phyloP scores from a whole-genome alignment of 2,329 filamentous ascomycete genomes.

The Colletotrichum costaricense region DNA sequence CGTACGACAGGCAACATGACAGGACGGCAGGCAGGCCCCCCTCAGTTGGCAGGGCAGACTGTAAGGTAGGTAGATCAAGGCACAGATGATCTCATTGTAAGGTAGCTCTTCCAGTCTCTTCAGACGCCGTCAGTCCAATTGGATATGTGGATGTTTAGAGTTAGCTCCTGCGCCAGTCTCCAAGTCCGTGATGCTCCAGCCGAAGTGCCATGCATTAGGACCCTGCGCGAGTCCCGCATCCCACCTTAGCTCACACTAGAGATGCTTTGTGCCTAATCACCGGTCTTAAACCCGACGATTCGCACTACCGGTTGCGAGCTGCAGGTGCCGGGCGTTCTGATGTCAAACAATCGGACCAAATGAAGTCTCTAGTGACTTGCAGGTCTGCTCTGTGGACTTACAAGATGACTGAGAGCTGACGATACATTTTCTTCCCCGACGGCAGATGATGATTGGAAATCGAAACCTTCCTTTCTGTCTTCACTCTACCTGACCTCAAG shows the following conservation, averaged over 20 bases:
- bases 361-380: background rate
- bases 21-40: background rate
- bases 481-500: background rate
- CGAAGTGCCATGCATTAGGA: background rate
- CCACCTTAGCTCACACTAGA: no score
- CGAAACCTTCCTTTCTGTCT: background rate
- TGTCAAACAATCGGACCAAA: background rate
- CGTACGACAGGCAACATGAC: background rate
- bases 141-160: constrained; percentile 23
- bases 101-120: background rate
- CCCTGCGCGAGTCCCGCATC: background rate
- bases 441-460: background rate
- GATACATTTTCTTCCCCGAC: background rate
- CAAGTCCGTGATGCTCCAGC: constrained; percentile 12
- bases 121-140: background rate
- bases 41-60: background rate
- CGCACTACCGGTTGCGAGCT: background rate
- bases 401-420: background rate
- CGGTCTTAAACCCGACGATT: constrained; percentile 2
- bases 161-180: constrained; percentile 10
- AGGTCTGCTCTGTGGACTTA: background rate
- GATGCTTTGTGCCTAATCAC: background rate
- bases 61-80: background rate
- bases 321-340: background rate
- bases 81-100: constrained; percentile 16